A percentile compares a stretch with the other conserved stretches of the same genome.
phyloP scores from a whole-genome alignment of 768 basidiomycete genomes.

The Lentinula detonsa region DNA sequence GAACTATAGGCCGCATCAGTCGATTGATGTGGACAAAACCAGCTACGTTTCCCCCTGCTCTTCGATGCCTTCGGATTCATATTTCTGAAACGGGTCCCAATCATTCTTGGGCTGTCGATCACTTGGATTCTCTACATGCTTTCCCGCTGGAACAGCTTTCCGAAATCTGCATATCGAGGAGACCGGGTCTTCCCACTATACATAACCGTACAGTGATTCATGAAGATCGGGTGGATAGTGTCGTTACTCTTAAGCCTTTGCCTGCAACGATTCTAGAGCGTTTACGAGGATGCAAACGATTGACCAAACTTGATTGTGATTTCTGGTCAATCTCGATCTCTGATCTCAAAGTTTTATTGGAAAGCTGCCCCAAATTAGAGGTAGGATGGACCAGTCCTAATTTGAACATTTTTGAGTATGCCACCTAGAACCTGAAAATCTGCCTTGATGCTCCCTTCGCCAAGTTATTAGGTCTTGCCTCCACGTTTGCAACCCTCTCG shows the following conservation, averaged over 20 bases:
- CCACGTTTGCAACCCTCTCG: slow-evolving; percentile 22
- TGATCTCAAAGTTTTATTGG: slow-evolving; percentile 26
- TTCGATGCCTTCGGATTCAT: slow-evolving; percentile 20
- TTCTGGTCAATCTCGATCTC: slow-evolving; percentile 30
- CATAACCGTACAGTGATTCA: slow-evolving; percentile 14
- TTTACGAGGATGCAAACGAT: slow-evolving; percentile 17
- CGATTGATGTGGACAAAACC: slow-evolving; percentile 29
- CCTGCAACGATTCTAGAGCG: slow-evolving; percentile 23
- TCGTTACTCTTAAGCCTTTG: slow-evolving; percentile 20
- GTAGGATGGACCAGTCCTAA: slow-evolving; percentile 12
- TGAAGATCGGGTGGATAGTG: slow-evolving; percentile 19
- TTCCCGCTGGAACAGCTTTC: slow-evolving; percentile 21
- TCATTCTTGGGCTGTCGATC: slow-evolving; percentile 35
- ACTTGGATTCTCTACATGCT: slow-evolving; percentile 25
- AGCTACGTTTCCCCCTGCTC: slow-evolving; percentile 15
- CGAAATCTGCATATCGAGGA: slow-evolving; percentile 21
- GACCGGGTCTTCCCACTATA: slow-evolving; percentile 15
- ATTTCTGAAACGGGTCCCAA: slow-evolving; percentile 26
- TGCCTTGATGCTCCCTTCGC: slow-evolving; percentile 29
- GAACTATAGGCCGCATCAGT: slow-evolving; percentile 24
- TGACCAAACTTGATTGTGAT: slow-evolving; percentile 28
- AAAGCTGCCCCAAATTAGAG: slow-evolving; percentile 25
- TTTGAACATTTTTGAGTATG: slow-evolving; percentile 4
- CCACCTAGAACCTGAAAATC: slow-evolving; percentile 20
- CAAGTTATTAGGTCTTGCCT: slow-evolving; percentile 26